Percentiles rank a stretch among this genome's conserved stretches.
phyloP scores from a whole-genome alignment of 2,329 filamentous ascomycete genomes.

The Trichoderma citrinoviride region DNA sequence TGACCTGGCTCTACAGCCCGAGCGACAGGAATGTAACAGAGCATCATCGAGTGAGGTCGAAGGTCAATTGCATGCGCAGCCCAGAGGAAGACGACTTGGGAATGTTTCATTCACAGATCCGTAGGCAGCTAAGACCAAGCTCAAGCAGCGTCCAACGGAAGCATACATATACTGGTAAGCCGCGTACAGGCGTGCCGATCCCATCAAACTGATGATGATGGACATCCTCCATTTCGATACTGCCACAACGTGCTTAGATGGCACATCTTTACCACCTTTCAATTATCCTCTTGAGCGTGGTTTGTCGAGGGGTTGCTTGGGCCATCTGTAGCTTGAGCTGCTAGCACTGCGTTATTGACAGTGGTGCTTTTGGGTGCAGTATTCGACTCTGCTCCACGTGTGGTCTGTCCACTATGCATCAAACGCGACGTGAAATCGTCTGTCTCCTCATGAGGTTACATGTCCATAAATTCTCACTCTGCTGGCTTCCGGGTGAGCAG shows the following conservation, averaged over 20 bases:
- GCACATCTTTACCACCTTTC: background rate
- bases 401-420: background rate
- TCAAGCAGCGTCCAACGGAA: too few relatives aligned
- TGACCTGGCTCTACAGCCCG: too few relatives aligned
- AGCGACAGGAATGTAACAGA: too few relatives aligned
- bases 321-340: background rate
- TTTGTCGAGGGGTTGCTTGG: background rate
- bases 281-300: background rate
- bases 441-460: background rate
- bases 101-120: too few relatives aligned
- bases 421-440: background rate
- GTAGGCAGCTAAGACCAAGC: too few relatives aligned
- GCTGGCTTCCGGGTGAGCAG: background rate
- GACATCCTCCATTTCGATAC: background rate
- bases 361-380: too few relatives aligned
- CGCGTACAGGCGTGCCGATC: too few relatives aligned
- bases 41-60: too few relatives aligned
- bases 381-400: too few relatives aligned
- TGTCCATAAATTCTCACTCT: background rate
- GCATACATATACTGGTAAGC: too few relatives aligned
- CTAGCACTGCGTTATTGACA: background rate
- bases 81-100: too few relatives aligned
- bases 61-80: too few relatives aligned
- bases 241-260: background rate
- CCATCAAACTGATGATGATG: background rate